Evolutionary conservation across 495 filamentous ascomycete genomes (phyloP).

Genomic region (Annulohypoxylon nitens): DNA sequence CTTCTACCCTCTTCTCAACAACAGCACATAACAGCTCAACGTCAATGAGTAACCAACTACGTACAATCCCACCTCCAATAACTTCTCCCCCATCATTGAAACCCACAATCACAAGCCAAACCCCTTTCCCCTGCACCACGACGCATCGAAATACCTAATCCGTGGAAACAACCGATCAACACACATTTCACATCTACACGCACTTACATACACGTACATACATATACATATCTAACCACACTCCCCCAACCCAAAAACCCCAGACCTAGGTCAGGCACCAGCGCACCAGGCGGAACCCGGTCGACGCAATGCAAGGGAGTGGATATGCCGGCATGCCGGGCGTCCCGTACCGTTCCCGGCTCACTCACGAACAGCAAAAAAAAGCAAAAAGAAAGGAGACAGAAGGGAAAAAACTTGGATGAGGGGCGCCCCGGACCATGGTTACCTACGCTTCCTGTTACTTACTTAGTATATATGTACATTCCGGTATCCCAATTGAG

Average conservation of each 20-base stretch:
- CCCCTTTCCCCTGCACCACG: background rate
- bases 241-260: background rate
- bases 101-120: slow-evolving; percentile 8
- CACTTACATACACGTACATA: background rate
- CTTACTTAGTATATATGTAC: no score
- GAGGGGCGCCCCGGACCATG: slow-evolving; percentile 5
- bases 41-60: background rate
- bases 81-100: background rate
- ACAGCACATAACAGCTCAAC: background rate
- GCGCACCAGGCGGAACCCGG: background rate
- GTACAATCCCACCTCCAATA: background rate
- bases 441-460: background rate
- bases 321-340: slow-evolving; percentile 9
- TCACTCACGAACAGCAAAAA: background rate
- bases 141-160: slow-evolving; percentile 1
- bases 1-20: background rate
- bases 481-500: no score
- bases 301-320: slow-evolving; percentile 3
- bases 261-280: slow-evolving; percentile 2
- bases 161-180: background rate
- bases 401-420: background rate
- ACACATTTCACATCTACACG: background rate
- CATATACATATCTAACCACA: background rate
- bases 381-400: no score
- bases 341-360: slow-evolving; percentile 10